These are phyloP conservation scores for Colletotrichum sp. DNA, from an alignment of 2,329 filamentous ascomycete genomes.

Conservation along the genomic window DNA sequence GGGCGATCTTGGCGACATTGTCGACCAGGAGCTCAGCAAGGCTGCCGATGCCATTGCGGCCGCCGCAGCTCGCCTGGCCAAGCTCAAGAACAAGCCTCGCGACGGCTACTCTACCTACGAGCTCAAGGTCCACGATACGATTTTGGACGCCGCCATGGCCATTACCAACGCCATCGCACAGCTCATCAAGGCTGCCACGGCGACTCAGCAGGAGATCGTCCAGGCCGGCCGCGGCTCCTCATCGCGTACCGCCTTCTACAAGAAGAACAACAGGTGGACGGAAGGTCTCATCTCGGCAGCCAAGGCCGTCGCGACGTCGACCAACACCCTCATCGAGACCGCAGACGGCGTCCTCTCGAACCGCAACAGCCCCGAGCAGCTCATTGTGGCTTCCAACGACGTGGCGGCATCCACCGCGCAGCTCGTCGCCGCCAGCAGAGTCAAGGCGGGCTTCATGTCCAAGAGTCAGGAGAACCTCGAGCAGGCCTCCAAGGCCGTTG, in stretches of 20 bases:
- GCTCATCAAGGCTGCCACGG: slow-evolving; percentile 92
- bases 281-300: slow-evolving; percentile 96
- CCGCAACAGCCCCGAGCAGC: slow-evolving; percentile 92
- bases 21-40: slow-evolving; percentile 90
- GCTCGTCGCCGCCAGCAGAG: slow-evolving; percentile 90
- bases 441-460: slow-evolving; percentile 98
- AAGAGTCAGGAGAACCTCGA: slow-evolving; percentile 94
- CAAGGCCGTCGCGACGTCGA: slow-evolving; percentile 92
- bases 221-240: slow-evolving; percentile 87
- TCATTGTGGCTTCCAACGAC: slow-evolving; percentile 97
- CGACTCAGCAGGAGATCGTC: slow-evolving; percentile 95
- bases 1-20: slow-evolving; percentile 90
- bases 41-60: slow-evolving; percentile 95
- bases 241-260: slow-evolving; percentile 94
- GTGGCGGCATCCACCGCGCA: slow-evolving; percentile 96
- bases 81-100: slow-evolving; percentile 94
- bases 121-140: slow-evolving; percentile 93
- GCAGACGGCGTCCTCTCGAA: slow-evolving; percentile 93
- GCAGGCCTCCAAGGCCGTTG: slow-evolving; percentile 90
- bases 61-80: slow-evolving; percentile 85
- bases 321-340: slow-evolving; percentile 96
- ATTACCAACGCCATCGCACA: slow-evolving; percentile 94
- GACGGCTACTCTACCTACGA: slow-evolving; percentile 97
- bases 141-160: slow-evolving; percentile 89
- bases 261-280: slow-evolving; percentile 99